phyloP scores from a whole-genome alignment of 768 basidiomycete genomes.

The Boletus rufocinnamomeus region DNA sequence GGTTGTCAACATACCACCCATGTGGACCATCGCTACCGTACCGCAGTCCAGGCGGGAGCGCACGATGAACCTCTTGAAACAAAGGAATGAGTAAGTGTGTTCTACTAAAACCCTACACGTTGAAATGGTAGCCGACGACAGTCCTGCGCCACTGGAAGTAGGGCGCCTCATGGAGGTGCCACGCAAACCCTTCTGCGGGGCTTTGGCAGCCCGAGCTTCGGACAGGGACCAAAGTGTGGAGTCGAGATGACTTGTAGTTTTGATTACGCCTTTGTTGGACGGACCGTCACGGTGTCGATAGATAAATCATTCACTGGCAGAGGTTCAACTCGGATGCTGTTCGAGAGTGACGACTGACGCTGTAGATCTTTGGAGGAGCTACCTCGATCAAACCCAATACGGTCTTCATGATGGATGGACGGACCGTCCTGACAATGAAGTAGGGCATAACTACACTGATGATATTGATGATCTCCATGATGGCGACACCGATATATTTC shows the following conservation, averaged over 20 bases:
- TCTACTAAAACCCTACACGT: too few relatives aligned
- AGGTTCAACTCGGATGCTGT: background rate
- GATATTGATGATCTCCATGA: background rate
- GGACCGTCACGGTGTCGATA: background rate
- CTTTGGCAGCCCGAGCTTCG: background rate
- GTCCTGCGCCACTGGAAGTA: background rate
- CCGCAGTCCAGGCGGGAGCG: constrained; percentile 22
- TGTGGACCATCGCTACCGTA: background rate
- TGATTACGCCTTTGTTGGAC: background rate
- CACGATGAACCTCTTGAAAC: constrained; percentile 5
- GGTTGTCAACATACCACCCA: constrained; percentile 10
- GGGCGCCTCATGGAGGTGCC: background rate
- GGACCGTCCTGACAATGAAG: background rate
- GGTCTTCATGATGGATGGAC: background rate
- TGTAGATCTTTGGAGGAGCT: background rate
- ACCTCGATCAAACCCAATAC: background rate
- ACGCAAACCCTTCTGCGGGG: background rate
- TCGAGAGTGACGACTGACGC: background rate
- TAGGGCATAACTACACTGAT: background rate
- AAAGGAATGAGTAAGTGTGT: background rate
- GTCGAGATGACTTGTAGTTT: too few relatives aligned
- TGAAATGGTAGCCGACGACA: background rate
- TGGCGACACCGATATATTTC: background rate
- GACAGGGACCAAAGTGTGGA: background rate
- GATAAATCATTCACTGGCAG: background rate